Percentiles rank a stretch among this genome's conserved stretches.
phyloP scores from a whole-genome alignment of 2,329 filamentous ascomycete genomes.

The Exophiala lecanii-corni region DNA sequence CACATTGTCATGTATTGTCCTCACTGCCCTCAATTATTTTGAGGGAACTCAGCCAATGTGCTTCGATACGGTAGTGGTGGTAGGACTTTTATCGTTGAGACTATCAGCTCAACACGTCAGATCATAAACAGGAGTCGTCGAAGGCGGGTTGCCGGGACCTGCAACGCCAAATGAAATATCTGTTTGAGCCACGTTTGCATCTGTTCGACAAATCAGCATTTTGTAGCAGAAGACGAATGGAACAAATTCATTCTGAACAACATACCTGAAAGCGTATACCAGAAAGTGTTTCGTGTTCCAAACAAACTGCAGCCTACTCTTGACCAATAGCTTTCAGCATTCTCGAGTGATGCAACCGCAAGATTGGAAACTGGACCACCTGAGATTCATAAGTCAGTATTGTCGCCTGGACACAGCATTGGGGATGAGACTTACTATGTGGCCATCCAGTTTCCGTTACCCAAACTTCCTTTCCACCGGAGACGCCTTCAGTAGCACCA shows the following conservation, averaged over 20 bases:
- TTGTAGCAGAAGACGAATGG: too few relatives aligned
- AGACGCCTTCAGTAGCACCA: constrained; percentile 37
- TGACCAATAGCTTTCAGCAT: constrained; percentile 61
- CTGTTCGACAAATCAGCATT: too few relatives aligned
- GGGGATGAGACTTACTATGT: constrained; percentile 49
- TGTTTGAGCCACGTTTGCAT: constrained; percentile 22
- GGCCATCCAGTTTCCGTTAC: constrained; percentile 66
- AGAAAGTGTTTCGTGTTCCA: constrained; percentile 36
- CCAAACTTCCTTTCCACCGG: constrained; percentile 52
- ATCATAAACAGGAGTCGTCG: constrained; percentile 36
- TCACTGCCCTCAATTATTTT: too few relatives aligned
- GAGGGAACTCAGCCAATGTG: too few relatives aligned
- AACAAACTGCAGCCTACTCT: constrained; percentile 54
- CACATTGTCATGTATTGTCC: too few relatives aligned
- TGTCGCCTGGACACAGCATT: constrained; percentile 20
- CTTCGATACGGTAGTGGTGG: too few relatives aligned
- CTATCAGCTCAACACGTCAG: constrained; percentile 36
- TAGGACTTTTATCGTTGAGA: too few relatives aligned
- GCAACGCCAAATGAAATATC: constrained; percentile 32
- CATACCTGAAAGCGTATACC: constrained; percentile 33
- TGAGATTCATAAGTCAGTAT: too few relatives aligned
- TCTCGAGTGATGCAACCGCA: constrained; percentile 51
- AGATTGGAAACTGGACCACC: constrained; percentile 45
- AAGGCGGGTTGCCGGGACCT: constrained; percentile 23
- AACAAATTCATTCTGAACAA: too few relatives aligned